Conservation (phyloP, 192 early-diverging fungal species). For the Phycomyces nitens region DNA sequence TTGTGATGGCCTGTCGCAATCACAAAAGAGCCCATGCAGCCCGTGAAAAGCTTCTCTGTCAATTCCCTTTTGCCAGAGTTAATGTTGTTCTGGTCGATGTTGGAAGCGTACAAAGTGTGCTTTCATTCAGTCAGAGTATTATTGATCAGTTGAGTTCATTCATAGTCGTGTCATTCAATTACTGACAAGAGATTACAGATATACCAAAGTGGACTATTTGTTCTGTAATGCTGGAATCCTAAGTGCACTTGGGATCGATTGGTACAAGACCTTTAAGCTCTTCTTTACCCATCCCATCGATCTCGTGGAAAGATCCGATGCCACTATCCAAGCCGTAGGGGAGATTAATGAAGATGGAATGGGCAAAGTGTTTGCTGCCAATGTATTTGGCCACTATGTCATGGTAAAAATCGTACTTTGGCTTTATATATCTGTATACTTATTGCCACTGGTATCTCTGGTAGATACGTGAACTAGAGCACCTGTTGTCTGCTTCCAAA, state of each 20-base stretch:
- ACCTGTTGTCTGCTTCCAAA: constrained; percentile 31
- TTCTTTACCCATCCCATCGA: constrained; percentile 32
- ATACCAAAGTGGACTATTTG: constrained; percentile 38
- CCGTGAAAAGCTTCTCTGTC: constrained; percentile 24
- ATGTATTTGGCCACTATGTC: constrained; percentile 58
- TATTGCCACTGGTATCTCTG: neutral
- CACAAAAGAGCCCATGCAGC: constrained; percentile 40
- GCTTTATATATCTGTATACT: neutral
- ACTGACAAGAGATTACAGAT: constrained; percentile 21
- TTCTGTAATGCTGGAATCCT: constrained; percentile 60
- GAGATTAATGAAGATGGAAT: constrained; percentile 47
- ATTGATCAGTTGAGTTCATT: neutral
- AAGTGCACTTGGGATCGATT: constrained; percentile 35
- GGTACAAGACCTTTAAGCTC: constrained; percentile 27
- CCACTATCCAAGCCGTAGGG: constrained; percentile 42
- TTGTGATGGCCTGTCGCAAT: constrained; percentile 56
- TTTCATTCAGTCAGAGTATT: constrained; percentile 37
- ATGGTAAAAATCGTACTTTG: constrained; percentile 35
- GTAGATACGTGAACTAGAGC: constrained; percentile 50
- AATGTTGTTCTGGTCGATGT: constrained; percentile 48
- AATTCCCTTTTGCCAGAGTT: constrained; percentile 37
- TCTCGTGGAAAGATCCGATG: constrained; percentile 40
- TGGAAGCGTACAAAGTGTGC: constrained; percentile 31
- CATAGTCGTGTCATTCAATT: too few species aligned
- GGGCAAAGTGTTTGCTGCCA: constrained; percentile 50